These are phyloP conservation scores for Pisolithus tinctorius DNA, from an alignment of 768 basidiomycete species.

Conservation along the genomic window DNA sequence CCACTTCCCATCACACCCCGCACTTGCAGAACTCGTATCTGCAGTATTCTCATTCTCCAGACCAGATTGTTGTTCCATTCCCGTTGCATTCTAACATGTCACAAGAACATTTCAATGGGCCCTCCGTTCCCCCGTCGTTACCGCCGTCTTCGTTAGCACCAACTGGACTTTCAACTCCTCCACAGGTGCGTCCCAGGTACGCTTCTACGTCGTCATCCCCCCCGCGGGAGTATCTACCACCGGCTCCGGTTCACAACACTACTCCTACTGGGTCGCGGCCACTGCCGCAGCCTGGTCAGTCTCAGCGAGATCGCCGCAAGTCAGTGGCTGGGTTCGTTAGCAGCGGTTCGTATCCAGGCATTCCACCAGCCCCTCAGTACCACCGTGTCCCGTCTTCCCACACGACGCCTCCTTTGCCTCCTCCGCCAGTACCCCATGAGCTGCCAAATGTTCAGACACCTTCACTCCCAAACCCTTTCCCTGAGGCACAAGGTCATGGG, in stretches of 20 bases:
- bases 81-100: constrained; percentile 22
- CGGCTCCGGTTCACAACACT: constrained; percentile 1
- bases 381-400: constrained; percentile 21
- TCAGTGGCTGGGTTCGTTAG: constrained; percentile 20
- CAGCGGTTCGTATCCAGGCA: constrained; percentile 12
- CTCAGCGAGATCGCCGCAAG: constrained; percentile 24
- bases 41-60: constrained; percentile 17
- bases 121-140: constrained; percentile 9
- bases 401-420: constrained; percentile 10
- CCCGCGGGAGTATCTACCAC: constrained; percentile 13
- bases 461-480: constrained; percentile 18
- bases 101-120: constrained; percentile 10
- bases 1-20: constrained; percentile 14
- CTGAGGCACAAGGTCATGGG: constrained; percentile 18
- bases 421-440: constrained; percentile 17
- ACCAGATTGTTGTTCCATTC: constrained; percentile 15
- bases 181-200: constrained; percentile 18
- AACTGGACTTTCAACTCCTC: constrained; percentile 14
- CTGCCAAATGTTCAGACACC: constrained; percentile 10
- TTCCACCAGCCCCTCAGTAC: constrained; percentile 25
- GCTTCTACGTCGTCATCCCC: constrained; percentile 19
- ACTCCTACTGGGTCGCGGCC: constrained; percentile 21
- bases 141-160: constrained; percentile 7
- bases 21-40: constrained; percentile 19
- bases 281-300: constrained; percentile 26